Percentiles rank a stretch among this genome's conserved stretches.
Evolutionary conservation across 2,329 filamentous ascomycete species (phyloP).

Genomic region (Cladosporium sp.): DNA sequence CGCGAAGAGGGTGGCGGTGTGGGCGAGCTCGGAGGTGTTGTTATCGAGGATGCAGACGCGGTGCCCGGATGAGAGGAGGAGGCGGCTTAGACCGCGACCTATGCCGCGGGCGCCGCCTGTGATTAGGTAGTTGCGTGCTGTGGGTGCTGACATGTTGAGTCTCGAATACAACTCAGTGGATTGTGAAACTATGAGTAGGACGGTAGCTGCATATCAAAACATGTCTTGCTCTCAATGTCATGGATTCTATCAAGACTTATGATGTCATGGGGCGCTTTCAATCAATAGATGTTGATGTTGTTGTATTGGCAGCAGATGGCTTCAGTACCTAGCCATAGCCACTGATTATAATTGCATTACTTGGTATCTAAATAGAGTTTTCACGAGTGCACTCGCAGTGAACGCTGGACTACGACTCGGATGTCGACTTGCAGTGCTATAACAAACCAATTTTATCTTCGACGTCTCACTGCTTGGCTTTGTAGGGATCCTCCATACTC

Average conservation of each 20-base stretch:
- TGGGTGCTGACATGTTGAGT: slow-evolving; percentile 8
- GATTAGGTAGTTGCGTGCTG: slow-evolving; percentile 36
- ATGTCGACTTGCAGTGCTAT: not conserved
- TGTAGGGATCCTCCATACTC: not conserved
- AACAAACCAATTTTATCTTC: slow-evolving; percentile 40
- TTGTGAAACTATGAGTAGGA: not conserved
- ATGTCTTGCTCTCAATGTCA: not conserved
- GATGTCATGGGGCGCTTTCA: not conserved
- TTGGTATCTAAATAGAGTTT: not conserved
- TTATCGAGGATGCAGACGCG: slow-evolving; percentile 45
- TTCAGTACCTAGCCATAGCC: not conserved
- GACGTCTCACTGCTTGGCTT: slow-evolving; percentile 64
- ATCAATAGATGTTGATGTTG: not conserved
- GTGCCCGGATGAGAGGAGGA: slow-evolving; percentile 42
- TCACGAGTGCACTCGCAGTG: not conserved
- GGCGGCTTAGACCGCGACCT: slow-evolving; percentile 39
- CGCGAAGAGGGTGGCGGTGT: slow-evolving; percentile 36
- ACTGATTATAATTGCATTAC: not conserved
- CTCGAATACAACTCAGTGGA: not conserved
- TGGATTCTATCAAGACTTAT: not conserved
- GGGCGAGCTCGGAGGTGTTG: slow-evolving; percentile 41
- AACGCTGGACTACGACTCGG: not conserved
- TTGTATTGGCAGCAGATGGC: not conserved
- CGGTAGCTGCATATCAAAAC: not conserved
- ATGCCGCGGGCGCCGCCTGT: slow-evolving; percentile 42